Conservation (phyloP, 495 filamentous ascomycete species). For the Penicillium antarcticum region DNA sequence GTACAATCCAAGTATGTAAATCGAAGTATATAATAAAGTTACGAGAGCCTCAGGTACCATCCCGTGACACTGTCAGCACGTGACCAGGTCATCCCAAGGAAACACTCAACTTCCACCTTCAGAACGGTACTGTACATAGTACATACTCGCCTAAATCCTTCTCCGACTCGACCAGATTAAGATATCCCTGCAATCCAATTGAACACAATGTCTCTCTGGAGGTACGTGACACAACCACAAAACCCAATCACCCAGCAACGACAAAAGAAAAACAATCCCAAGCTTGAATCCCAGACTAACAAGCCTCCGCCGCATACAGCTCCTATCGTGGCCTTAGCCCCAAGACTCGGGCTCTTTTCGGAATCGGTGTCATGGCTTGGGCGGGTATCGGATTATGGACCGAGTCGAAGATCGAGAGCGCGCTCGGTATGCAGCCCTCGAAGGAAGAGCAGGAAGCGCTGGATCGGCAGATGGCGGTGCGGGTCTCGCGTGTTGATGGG, state of each 20-base stretch:
- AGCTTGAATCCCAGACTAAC: conserved; percentile 6
- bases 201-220: conserved; percentile 38
- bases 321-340: conserved; percentile 59
- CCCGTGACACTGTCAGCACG: conserved; percentile 14
- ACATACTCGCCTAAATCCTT: not conserved
- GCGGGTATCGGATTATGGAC: conserved; percentile 56
- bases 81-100: conserved; percentile 1
- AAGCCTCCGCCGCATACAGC: conserved; percentile 25
- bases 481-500: conserved; percentile 35
- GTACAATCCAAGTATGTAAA: conserved; percentile 1
- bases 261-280: not conserved
- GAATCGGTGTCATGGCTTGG: conserved; percentile 63
- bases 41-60: conserved; percentile 11
- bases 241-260: not conserved
- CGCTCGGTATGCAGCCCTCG: conserved; percentile 58
- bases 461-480: conserved; percentile 47
- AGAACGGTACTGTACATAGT: not conserved
- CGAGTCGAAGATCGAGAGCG: conserved; percentile 58
- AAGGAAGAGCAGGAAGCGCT: conserved; percentile 59
- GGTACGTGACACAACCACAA: conserved; percentile 17
- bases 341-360: conserved; percentile 60
- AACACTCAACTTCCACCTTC: not conserved
- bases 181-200: not conserved
- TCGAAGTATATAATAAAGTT: not conserved
- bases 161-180: not conserved